phyloP scores from a whole-genome alignment of 345 rosid genomes.

The thale cress (Arabidopsis thaliana) region DNA sequence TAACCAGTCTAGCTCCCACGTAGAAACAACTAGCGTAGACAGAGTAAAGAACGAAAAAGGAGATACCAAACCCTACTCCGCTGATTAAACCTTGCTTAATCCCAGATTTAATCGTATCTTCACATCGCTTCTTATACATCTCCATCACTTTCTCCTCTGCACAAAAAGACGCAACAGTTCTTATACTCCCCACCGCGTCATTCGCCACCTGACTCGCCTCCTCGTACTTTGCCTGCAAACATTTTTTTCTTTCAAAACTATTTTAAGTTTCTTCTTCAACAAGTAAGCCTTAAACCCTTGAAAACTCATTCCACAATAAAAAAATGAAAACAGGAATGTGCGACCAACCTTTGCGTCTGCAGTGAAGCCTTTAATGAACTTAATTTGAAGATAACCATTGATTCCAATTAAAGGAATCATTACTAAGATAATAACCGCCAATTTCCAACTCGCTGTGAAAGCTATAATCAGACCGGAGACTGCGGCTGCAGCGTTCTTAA shows the following conservation, averaged over 20 bases:
- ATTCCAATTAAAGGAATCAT: neutral
- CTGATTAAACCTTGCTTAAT: neutral
- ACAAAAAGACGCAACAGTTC: neutral
- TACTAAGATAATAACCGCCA: neutral
- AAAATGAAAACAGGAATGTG: too few species aligned
- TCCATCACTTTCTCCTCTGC: neutral
- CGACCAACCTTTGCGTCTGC: neutral
- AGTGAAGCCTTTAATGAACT: neutral
- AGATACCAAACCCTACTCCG: neutral
- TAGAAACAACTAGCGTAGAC: neutral
- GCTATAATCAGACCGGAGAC: neutral
- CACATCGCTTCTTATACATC: neutral
- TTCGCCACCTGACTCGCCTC: neutral
- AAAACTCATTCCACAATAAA: too few species aligned
- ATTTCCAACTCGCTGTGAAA: neutral
- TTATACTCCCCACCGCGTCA: neutral
- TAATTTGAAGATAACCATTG: neutral
- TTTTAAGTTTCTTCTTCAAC: neutral
- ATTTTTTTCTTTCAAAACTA: neutral
- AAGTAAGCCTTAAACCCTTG: too few species aligned
- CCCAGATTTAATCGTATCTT: neutral
- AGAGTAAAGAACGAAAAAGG: neutral
- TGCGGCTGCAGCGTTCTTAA: neutral
- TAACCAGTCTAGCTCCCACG: neutral
- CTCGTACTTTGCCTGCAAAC: neutral